Evolutionary conservation across 2,329 filamentous ascomycete species (phyloP), one percentile per base, ranked within the genome.

Genomic region (Alternaria panax): DNA sequence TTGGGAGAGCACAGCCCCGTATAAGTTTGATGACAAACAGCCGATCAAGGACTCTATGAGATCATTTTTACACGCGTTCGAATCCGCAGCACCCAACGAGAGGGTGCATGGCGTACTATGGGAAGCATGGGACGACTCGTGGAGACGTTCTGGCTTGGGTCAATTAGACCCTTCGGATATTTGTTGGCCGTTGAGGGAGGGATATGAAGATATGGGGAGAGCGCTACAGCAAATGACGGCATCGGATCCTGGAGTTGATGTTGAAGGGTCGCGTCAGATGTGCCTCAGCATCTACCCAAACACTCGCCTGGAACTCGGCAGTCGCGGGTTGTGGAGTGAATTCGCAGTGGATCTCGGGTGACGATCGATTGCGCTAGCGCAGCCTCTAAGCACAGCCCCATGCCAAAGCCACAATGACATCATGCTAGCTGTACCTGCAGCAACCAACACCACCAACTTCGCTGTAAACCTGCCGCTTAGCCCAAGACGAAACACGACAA

Each of bases 401-500:
- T 32, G 28, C 38, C 45, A 40, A 30, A 38, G 47, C 34, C 32
- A 47, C 18, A 24, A 46, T 62, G 59, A 62, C 56, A 55, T 62
- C 59, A 62, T 62, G 22, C 14, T 30, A 36, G 28, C 43, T 32
- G 55, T 62, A 45, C 56, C 59, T 62, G 55, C 46, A 55, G 47
- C 42, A 20, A 51, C 40, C 51, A 56, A 57, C 59, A 59, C 36
- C 34, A 43, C 27, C 34, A 45, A 40, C 52, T 41, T 38, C 5
- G 28, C 51, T 40, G 52, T 46, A 62, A 59, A 59, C 59, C 59
- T 62, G 59, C 56, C 59, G 51, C 34, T n/a, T 24, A 51, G 38
- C 20, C 51, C 45, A 16, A n/a, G 30, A 45, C 43, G 40, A 54
- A 27, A 30, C 38, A 43, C 43, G 32, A 36, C 45, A 40, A 56